Evolutionary conservation across 2,329 filamentous ascomycete genomes (phyloP).

Genomic region (Fusarium setosum): DNA sequence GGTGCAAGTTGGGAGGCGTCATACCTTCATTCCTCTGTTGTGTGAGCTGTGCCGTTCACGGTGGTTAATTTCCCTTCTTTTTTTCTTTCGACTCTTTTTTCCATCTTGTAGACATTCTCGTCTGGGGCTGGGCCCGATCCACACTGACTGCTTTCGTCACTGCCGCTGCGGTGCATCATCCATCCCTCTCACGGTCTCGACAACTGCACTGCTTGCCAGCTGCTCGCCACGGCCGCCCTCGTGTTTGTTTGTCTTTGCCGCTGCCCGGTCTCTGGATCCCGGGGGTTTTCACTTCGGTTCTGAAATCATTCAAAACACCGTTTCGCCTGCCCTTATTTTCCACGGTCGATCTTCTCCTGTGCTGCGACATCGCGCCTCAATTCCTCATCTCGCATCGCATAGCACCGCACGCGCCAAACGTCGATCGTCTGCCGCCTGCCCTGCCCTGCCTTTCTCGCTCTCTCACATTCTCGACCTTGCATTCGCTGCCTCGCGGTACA

Average conservation of each 20-base stretch:
- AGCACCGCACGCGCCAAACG: constrained; percentile 29
- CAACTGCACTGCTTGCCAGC: constrained; percentile 14
- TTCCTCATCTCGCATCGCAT: constrained; percentile 14
- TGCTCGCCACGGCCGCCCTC: constrained; percentile 21
- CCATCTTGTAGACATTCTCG: constrained; percentile 31
- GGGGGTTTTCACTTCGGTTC: not conserved
- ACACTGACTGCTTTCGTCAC: not conserved
- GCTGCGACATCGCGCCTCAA: constrained; percentile 27
- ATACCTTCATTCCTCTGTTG: constrained; percentile 32
- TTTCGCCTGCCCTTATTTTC: constrained; percentile 18
- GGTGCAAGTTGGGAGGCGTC: constrained; percentile 11
- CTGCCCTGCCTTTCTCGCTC: not conserved
- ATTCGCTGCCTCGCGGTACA: constrained; percentile 15
- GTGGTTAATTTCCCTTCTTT: constrained; percentile 20
- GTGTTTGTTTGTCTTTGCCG: constrained; percentile 22
- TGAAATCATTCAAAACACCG: constrained; percentile 37
- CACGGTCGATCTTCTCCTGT: constrained; percentile 29
- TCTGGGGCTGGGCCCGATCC: constrained; percentile 26
- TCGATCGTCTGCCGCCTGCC: constrained; percentile 32
- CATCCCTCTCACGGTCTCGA: not conserved
- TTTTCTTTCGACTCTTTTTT: not conserved
- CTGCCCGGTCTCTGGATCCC: constrained; percentile 9
- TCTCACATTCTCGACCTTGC: constrained; percentile 11
- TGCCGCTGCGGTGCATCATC: too few relatives aligned
- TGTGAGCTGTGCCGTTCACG: constrained; percentile 20